Base-by-base conservation (phyloP, 495 filamentous ascomycete species). In the Aspergillus indologenus region DNA sequence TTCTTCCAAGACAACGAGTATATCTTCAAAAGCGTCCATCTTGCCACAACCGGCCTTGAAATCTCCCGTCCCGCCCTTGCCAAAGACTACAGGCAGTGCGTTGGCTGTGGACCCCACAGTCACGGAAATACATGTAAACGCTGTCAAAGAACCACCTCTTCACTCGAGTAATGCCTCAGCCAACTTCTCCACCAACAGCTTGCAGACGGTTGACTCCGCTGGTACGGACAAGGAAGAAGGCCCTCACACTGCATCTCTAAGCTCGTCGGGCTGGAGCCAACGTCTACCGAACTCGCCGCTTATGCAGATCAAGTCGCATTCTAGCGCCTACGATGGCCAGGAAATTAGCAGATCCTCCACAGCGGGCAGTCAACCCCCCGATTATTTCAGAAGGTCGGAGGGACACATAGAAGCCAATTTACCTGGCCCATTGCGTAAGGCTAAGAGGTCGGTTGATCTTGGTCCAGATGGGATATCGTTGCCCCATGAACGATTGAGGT, bases 91-190 rank as follows among this genome's bases (percentile, higher is more conserved):
- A 29, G 63, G 73, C 57, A 65, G 71, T 45, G 65, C 69, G 29
- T 63, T 71, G 26, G 65, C 68, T 24, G 70, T 65, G 26, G 73
- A 77, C 57, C 72, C 77, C 18, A 66, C 75, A 8, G 66, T 87
- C 42, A 83, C 80, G 12, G 80, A 86, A 23, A 66, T 85, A 17
- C 81, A 84, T 63, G 79, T 82, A 22, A 85, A 74, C 61, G 83
- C 79, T 19, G 70, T 83, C 45, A 82, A 77, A 66, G 81, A 84
- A 34, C 61, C 61, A 6, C 48, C 73, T 12, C 75, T 72, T 19
- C 69, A 60, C 21, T 68, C 70, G 5, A 65, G 73, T 21, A 69
- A 72, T 45, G 77, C 71, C 58, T 70, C 73, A 19, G 40, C 67
- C 43, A 77, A 71, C 56, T 54, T 61, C 17, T 59, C 73, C 12